Percentiles rank a stretch among this genome's conserved stretches.
phyloP scores from a whole-genome alignment of 352 stramenopile species.

The Phytopythium litorale region DNA sequence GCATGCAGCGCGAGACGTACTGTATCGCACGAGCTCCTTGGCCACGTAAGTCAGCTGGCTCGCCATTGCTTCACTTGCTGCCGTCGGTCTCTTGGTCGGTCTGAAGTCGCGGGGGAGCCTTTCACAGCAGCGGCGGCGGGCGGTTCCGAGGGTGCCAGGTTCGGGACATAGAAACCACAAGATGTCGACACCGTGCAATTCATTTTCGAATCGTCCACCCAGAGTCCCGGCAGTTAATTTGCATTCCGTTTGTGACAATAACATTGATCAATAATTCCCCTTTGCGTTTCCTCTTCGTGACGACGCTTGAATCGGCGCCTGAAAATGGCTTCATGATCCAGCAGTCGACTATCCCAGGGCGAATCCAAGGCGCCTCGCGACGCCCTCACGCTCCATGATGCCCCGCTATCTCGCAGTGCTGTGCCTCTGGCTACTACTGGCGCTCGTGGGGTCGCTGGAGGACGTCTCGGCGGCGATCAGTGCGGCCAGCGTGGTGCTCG shows the following conservation, averaged over 20 bases:
- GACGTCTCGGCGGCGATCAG: slow-evolving; percentile 16
- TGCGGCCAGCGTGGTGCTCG: slow-evolving; percentile 16
- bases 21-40: slow-evolving; percentile 44
- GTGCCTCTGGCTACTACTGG: slow-evolving; percentile 2
- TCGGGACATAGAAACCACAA: background rate
- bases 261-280: too few relatives aligned
- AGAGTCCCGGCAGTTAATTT: too few relatives aligned
- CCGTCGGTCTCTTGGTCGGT: background rate
- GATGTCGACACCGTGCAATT: too few relatives aligned
- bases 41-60: slow-evolving; percentile 39
- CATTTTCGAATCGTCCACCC: too few relatives aligned
- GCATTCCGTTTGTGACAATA: too few relatives aligned
- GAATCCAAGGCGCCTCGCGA: too few relatives aligned
- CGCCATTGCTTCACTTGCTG: background rate
- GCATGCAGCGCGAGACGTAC: slow-evolving; percentile 22
- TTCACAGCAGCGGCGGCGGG: background rate
- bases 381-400: background rate
- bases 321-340: too few relatives aligned
- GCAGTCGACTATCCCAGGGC: too few relatives aligned
- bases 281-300: too few relatives aligned
- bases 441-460: background rate
- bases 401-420: background rate
- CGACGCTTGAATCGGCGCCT: too few relatives aligned
- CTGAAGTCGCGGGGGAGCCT: background rate
- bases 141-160: background rate